These are phyloP conservation scores for Achaetomium macrosporum DNA, from an alignment of 2,329 filamentous ascomycete genomes.

Conservation along the genomic window DNA sequence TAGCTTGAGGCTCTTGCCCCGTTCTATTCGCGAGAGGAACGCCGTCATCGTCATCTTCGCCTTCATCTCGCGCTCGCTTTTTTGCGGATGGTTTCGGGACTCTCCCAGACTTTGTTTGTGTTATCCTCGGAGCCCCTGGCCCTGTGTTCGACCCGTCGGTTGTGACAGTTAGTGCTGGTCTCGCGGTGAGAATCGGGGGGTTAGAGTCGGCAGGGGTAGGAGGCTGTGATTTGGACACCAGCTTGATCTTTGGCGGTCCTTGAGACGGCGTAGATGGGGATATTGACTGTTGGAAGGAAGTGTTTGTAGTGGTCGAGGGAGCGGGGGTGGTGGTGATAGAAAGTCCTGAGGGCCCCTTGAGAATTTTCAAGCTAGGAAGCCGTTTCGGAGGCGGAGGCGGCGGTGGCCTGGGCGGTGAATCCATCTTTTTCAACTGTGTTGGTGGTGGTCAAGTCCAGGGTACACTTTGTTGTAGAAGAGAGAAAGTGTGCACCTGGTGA, in stretches of 20 bases:
- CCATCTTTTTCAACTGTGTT: constrained; percentile 11
- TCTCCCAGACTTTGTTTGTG: constrained; percentile 55
- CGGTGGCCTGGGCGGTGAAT: constrained; percentile 4
- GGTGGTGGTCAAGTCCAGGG: too few species aligned
- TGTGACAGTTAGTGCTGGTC: background rate
- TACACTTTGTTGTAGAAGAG: too few species aligned
- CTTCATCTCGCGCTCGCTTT: constrained; percentile 54
- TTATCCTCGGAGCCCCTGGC: constrained; percentile 14
- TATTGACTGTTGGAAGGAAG: constrained; percentile 10
- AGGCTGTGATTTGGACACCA: constrained; percentile 23
- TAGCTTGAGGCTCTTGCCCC: constrained; percentile 32
- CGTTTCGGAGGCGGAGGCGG: constrained; percentile 14
- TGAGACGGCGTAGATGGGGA: constrained; percentile 22
- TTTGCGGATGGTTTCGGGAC: constrained; percentile 56
- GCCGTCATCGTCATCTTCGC: constrained; percentile 41
- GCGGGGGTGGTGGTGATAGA: constrained; percentile 9
- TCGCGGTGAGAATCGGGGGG: constrained; percentile 10
- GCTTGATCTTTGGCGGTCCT: constrained; percentile 23
- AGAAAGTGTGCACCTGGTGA: too few species aligned
- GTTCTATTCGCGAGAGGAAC: constrained; percentile 28
- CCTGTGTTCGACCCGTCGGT: constrained; percentile 13
- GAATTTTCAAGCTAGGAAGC: constrained; percentile 20
- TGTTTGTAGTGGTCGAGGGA: constrained; percentile 16
- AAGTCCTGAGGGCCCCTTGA: background rate
- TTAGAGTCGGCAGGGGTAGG: constrained; percentile 22